Percentiles rank a stretch among this genome's conserved stretches.
These are phyloP conservation scores for Penicillium egyptiacum DNA, from an alignment of 495 filamentous ascomycete species.

Conservation along the genomic window DNA sequence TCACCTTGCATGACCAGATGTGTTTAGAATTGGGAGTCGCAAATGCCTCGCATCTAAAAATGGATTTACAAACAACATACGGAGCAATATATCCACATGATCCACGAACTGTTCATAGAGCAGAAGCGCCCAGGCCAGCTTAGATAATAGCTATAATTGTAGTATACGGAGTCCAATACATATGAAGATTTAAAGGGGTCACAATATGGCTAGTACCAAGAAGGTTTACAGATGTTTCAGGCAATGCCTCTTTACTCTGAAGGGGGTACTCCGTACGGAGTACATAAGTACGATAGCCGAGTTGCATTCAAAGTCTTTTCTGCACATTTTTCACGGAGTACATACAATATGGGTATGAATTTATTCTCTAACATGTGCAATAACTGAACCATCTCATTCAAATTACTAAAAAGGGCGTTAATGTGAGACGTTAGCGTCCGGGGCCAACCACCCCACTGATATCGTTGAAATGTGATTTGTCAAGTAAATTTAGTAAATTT, in stretches of 20 bases:
- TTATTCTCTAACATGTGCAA: too few species aligned
- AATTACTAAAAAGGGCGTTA: slow-evolving; percentile 3
- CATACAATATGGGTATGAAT: too few species aligned
- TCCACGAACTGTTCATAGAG: slow-evolving; percentile 1
- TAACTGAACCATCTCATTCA: neutral
- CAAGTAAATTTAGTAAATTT: neutral
- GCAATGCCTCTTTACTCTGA: neutral
- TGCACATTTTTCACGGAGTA: too few species aligned
- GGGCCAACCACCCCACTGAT: neutral
- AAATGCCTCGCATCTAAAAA: neutral
- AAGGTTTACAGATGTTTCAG: neutral
- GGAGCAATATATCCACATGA: neutral
- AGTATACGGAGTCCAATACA: neutral
- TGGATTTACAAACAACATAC: too few species aligned
- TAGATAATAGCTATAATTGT: neutral
- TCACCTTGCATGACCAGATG: neutral
- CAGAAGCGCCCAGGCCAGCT: neutral
- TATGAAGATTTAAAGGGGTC: neutral
- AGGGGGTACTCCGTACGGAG: too few species aligned
- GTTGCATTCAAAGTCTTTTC: too few species aligned
- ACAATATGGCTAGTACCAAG: neutral
- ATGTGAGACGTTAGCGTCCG: slow-evolving; percentile 16
- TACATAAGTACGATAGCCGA: too few species aligned
- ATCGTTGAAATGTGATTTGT: neutral
- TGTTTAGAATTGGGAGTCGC: neutral